Evolutionary conservation across 345 rosid genomes (phyloP).

Genomic region (Lepidium aucheri): DNA sequence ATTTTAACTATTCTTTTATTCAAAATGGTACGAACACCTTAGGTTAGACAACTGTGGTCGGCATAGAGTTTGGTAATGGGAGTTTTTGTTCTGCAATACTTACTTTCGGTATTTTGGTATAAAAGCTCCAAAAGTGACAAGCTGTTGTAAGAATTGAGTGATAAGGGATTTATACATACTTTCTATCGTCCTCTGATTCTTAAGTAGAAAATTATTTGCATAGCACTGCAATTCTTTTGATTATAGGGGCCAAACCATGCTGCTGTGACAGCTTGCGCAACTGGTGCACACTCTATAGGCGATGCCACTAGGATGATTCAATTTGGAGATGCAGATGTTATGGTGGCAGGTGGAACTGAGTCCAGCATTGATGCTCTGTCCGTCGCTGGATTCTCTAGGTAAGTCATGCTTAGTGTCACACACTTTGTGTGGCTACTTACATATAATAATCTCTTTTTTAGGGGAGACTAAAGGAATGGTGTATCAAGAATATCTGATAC

Average conservation of each 20-base stretch:
- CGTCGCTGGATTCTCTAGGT: slow-evolving; percentile 94
- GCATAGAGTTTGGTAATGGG: neutral
- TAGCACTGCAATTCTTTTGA: slow-evolving; percentile 20
- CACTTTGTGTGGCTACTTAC: neutral
- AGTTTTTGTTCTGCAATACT: neutral
- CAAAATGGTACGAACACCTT: neutral
- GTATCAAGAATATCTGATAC: neutral
- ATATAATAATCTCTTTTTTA: neutral
- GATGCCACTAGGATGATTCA: slow-evolving; percentile 98
- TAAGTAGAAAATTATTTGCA: slow-evolving; percentile 1
- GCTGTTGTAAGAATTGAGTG: neutral
- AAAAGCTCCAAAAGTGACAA: neutral
- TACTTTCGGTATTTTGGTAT: neutral
- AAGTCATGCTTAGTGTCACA: neutral
- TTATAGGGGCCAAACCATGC: slow-evolving; percentile 98
- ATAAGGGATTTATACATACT: neutral
- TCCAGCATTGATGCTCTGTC: slow-evolving; percentile 97
- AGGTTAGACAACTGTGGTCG: neutral
- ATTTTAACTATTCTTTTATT: neutral
- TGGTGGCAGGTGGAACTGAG: slow-evolving; percentile 97
- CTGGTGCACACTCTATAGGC: slow-evolving; percentile 94
- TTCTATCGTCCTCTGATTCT: neutral
- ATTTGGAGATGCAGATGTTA: slow-evolving; percentile 90
- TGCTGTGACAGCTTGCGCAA: slow-evolving; percentile 98
- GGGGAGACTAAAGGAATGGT: neutral